Evolutionary conservation across 139 green algal genomes (phyloP), one percentile per base, ranked within the genome.

Genomic region (Micractinium conductrix): DNA sequence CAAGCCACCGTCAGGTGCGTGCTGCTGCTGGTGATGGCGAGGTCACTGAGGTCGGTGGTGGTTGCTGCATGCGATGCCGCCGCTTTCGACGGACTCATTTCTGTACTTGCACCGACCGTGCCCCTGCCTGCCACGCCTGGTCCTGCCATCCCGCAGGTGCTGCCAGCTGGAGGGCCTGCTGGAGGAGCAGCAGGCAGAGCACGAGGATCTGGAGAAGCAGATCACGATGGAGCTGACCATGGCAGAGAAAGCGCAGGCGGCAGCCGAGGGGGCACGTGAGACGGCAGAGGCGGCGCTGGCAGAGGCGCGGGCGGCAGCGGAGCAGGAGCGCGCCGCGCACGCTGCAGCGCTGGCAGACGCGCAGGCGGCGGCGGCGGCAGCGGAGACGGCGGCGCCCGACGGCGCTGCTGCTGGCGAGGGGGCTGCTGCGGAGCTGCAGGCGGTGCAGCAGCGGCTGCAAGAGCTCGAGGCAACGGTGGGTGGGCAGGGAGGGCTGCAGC

Each of bases 171-270:
- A 83, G 43, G 43, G 45, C 62, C 30, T 45, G 28, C 62, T 83
- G 30, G 10, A 17, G 0, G 42, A 28, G 53, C 78, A 83, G 78
- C 42, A 62, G 28, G 44, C 21, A 5, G 78, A 83, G 62, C 78
- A 83, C 28, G 78, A 74, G n/a, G n/a, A 28, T 3, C 62, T 83
- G 7, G 78, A 75, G 78, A 73, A 74, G 45, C 79, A 84, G 45
- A 84, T 84, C 45, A 84, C 44, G 1, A 71, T 71, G 67, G 79
- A 84, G 67, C 79, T 84, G 21, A 75, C 42, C 42, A 76, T 84
- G 78, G 78, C 78, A 21, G 79, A 84, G 79, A 40, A 81, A 53
- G 50, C 50, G 37, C 50, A 55, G 22, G 75, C 50, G 4, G 38
- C 35, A 1, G 53, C 53, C 0, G 35, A 69, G 42, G 16, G 70